A percentile compares a stretch with the other conserved stretches of the same genome.
Conservation (phyloP, 2,329 filamentous ascomycete genomes). For the Falciphora oryzae region DNA sequence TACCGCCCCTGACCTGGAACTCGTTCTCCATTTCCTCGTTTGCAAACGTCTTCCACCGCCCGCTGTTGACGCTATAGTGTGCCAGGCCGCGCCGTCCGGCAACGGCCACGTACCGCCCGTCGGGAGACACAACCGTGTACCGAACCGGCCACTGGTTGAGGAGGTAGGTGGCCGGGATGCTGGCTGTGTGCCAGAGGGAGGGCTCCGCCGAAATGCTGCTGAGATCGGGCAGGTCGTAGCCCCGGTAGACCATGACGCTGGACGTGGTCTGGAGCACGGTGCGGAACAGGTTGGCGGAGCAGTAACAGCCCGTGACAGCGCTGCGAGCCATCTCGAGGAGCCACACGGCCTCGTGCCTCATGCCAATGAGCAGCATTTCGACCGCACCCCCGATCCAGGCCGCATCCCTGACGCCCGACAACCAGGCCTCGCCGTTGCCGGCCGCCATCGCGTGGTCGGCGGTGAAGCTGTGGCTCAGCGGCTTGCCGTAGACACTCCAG, state of each 20-base stretch:
- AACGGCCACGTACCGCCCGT: slow-evolving; percentile 92
- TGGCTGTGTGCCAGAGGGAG: slow-evolving; percentile 90
- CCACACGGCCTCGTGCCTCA: slow-evolving; percentile 74
- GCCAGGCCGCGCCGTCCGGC: slow-evolving; percentile 88
- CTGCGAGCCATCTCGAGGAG: slow-evolving; percentile 88
- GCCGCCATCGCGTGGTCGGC: slow-evolving; percentile 58
- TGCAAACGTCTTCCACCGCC: slow-evolving; percentile 91
- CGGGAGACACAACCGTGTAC: slow-evolving; percentile 78
- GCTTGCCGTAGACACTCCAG: slow-evolving; percentile 96
- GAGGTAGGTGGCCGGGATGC: slow-evolving; percentile 78
- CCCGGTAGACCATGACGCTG: slow-evolving; percentile 86
- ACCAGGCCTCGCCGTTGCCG: slow-evolving; percentile 73
- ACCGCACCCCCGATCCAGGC: slow-evolving; percentile 86
- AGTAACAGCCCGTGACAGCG: slow-evolving; percentile 88
- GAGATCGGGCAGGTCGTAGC: slow-evolving; percentile 84
- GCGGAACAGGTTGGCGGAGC: slow-evolving; percentile 81
- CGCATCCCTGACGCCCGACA: slow-evolving; percentile 70
- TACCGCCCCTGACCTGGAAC: slow-evolving; percentile 87
- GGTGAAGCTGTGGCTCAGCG: slow-evolving; percentile 76
- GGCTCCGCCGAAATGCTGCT: slow-evolving; percentile 89
- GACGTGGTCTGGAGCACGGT: slow-evolving; percentile 85
- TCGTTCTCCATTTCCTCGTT: slow-evolving; percentile 78
- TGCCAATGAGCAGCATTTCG: slow-evolving; percentile 70
- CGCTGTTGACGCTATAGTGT: slow-evolving; percentile 92
- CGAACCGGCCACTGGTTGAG: slow-evolving; percentile 91